Evolutionary conservation across 306 rosid genomes (phyloP), one percentile per base, ranked within the genome.

Genomic region (Myrica gale): DNA sequence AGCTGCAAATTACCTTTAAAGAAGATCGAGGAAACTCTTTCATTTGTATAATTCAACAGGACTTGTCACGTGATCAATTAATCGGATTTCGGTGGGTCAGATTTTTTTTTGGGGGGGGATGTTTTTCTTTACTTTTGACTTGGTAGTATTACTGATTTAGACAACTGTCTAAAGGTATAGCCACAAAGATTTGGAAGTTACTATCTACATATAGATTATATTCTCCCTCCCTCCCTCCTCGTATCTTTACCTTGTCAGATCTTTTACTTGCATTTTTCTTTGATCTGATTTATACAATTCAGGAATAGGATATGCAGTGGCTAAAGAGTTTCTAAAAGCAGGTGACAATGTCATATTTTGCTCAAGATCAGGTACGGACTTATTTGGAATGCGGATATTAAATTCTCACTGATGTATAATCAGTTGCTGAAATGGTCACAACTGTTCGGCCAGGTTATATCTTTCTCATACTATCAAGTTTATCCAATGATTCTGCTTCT

Each of bases 231-330:
- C 26, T 23, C 26, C 44, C 19, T 67, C 17, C 56, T 39, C 8
- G 37, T 23, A 23, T 32, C 53, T 20, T 42, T 9, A 42, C 15
- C 39, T 9, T 26, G 50, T 0, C 10, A 7, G 19, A 19, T 60
- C 17, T 68, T 37, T 75, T 47, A 72, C 66, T 66, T 46, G 51
- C 63, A 69, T 53, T 77, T 8, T 15, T 9, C 65, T 79, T 75
- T n/a, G 45, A 5, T 42, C 52, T 69, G 69, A 21, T 46, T 77
- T 69, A 57, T 80, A 23, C 80, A 79, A 71, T 65, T 82, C 87
- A 94, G 98, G 98, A 76, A 92, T 95, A 48, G 97, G 97, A 61
- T 89, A 84, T 78, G 96, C 96, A 3, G 71, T 90, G 58, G 98
- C 96, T 17, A 92, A 83, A 72, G 96, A 90, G 78, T 95, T 95